phyloP scores from a whole-genome alignment of 306 rosid species.

The Canavalia ensiformis region DNA sequence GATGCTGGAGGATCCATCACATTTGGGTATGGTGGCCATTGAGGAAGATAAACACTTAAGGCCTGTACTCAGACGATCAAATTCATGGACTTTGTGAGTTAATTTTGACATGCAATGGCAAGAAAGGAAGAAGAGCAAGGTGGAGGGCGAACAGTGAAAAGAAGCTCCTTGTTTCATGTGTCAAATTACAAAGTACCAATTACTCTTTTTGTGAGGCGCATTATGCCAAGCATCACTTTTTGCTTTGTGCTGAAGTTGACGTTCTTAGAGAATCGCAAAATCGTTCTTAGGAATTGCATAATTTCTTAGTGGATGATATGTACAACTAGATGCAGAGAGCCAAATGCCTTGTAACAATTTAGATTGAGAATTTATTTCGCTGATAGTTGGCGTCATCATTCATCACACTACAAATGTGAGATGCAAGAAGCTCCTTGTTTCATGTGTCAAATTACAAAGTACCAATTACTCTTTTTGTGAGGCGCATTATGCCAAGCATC shows the following conservation, averaged over 20 bases:
- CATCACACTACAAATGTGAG: background rate
- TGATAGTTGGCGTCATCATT: background rate
- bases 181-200: too few relatives aligned
- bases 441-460: background rate
- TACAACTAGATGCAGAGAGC: background rate
- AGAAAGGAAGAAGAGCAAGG: background rate
- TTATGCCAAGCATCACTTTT: too few relatives aligned
- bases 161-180: background rate
- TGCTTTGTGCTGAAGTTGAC: conserved; percentile 6
- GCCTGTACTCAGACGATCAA: conserved; percentile 63
- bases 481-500: too few relatives aligned
- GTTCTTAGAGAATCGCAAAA: background rate
- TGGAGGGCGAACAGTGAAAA: background rate
- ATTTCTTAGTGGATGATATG: conserved; percentile 10
- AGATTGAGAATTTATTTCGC: background rate
- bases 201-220: background rate
- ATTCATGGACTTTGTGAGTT: conserved; percentile 59
- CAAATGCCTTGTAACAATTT: background rate
- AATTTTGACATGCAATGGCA: background rate
- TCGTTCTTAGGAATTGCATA: background rate
- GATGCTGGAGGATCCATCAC: conserved; percentile 74
- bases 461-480: background rate
- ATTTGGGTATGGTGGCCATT: conserved; percentile 62
- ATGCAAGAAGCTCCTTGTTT: background rate
- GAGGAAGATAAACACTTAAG: conserved; percentile 68